Evolutionary conservation across 148 eudicot species (phyloP).

Genomic region (Cornus controversa): DNA sequence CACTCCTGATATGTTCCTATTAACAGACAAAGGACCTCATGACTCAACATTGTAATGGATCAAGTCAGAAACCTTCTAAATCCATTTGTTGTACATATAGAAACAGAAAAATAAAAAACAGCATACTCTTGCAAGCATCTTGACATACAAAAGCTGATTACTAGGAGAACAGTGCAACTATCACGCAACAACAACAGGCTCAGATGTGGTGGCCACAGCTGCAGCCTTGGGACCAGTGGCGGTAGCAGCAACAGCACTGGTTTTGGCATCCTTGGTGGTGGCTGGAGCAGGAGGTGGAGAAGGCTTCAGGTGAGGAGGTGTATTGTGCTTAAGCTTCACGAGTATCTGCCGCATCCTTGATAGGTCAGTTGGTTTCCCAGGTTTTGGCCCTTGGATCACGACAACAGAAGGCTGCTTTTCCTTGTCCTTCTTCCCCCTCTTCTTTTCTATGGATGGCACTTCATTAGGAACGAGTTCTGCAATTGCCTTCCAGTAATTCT

Average conservation of each 20-base stretch:
- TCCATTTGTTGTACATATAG: not conserved
- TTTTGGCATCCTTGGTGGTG: slow-evolving; percentile 25
- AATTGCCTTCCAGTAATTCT: slow-evolving; percentile 51
- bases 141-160: not conserved
- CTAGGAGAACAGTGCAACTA: not conserved
- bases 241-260: slow-evolving; percentile 21
- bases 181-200: slow-evolving; percentile 42
- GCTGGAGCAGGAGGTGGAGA: slow-evolving; percentile 15
- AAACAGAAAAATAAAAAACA: not conserved
- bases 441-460: slow-evolving; percentile 41
- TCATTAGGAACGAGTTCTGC: slow-evolving; percentile 50
- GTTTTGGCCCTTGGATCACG: slow-evolving; percentile 57
- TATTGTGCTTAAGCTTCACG: slow-evolving; percentile 52
- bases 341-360: slow-evolving; percentile 54
- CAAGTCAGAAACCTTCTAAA: not conserved
- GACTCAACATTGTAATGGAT: not conserved
- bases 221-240: slow-evolving; percentile 16
- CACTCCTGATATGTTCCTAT: not conserved
- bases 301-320: slow-evolving; percentile 46
- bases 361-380: slow-evolving; percentile 56
- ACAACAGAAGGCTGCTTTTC: slow-evolving; percentile 36
- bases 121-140: not conserved
- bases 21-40: not conserved
- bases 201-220: slow-evolving; percentile 25
- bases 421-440: slow-evolving; percentile 41